Base-by-base conservation (phyloP, 805 yeast species). In the Candida nemodendra region DNA sequence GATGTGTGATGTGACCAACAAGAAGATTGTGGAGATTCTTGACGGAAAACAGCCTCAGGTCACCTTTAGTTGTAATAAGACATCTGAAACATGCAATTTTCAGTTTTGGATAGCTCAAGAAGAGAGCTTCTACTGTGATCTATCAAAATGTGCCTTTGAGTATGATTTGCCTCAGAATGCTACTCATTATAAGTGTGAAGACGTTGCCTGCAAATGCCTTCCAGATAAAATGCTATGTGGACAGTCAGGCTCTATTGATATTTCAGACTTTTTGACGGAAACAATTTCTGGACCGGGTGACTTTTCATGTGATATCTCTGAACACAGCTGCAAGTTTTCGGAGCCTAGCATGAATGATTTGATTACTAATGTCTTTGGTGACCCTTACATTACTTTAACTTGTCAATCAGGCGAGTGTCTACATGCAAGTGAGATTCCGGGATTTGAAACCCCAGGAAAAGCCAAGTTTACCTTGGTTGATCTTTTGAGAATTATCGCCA, bases 331-430 rank as follows among this genome's bases (percentile, higher is more conserved):
- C 65, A 70, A 70, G 32, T 93, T 93, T 54, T 81, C 91, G 2
- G 99, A 93, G 57, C 98, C 99, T 30, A 81, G 93, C 38, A 91
- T 93, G 97, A 86, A 93, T 64, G 95, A 86, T 48, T 72, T 93
- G 54, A 93, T 93, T 40, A 71, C 79, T 41, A 79, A 87, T 6
- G 95, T 93, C 2, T 93, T 93, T 65, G 99, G 99, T n/a, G 99
- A 93, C 57, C 86, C 91, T 1, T 74, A 79, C 49, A 93, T 93
- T 54, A 82, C 90, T 2, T 67, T 93, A 38, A 71, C 75, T 30
- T 93, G 99, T 64, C 64, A 67, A 7, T 79, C 95, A 2, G 91
- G 96, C 32, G 99, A 93, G 59, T 93, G 99, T 70, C 50, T 93
- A 16, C 98, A 93, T 59, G 80, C 81, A 53, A 84, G 93, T 56